These are phyloP conservation scores for Arachis hypogaea DNA, from an alignment of 306 rosid genomes.

Conservation along the genomic window DNA sequence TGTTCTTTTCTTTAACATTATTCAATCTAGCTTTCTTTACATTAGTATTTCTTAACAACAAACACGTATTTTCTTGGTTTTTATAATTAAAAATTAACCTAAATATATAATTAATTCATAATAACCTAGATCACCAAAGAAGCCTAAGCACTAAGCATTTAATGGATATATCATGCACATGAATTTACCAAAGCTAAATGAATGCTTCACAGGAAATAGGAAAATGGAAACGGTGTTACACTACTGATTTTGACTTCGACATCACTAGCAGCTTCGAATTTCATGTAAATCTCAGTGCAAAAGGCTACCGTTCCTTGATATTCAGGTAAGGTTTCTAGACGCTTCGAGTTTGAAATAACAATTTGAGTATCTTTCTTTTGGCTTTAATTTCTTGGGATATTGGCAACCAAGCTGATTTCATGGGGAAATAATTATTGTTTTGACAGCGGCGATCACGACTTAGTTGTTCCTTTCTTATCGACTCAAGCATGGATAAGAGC, in stretches of 20 bases:
- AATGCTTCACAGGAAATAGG: slow-evolving; percentile 29
- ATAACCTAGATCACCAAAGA: no score
- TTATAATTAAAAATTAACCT: no score
- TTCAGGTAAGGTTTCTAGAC: slow-evolving; percentile 41
- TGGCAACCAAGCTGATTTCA: slow-evolving; percentile 2
- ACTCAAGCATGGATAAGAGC: slow-evolving; percentile 60
- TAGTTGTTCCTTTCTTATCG: slow-evolving; percentile 37
- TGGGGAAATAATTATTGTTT: slow-evolving; percentile 4
- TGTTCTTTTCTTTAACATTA: no score
- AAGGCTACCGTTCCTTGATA: slow-evolving; percentile 52
- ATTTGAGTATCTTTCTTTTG: not conserved
- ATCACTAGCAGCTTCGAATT: slow-evolving; percentile 36
- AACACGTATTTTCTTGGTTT: no score
- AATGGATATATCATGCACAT: not conserved
- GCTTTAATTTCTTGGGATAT: not conserved
- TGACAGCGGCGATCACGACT: slow-evolving; percentile 62
- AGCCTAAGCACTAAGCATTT: no score
- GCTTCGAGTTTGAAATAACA: no score
- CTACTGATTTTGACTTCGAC: not conserved
- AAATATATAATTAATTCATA: no score
- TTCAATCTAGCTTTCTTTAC: no score
- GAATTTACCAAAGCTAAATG: not conserved
- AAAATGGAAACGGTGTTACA: slow-evolving; percentile 38
- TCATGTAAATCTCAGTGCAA: slow-evolving; percentile 45
- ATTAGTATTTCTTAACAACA: no score